These are phyloP conservation scores for Irpex sp. DNA, from an alignment of 1,284 basidiomycete genomes.

Conservation along the genomic window DNA sequence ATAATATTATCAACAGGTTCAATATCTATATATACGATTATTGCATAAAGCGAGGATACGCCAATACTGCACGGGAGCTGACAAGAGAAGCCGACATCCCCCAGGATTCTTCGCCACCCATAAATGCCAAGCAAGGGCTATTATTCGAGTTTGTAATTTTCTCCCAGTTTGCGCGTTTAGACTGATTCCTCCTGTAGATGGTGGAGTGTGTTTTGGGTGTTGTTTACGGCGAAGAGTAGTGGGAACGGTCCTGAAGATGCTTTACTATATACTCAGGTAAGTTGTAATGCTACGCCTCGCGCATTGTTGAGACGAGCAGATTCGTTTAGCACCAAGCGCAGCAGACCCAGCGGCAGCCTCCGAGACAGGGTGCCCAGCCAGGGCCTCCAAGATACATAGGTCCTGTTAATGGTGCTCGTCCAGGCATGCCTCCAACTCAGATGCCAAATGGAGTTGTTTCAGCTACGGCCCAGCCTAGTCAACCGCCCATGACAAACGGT, in stretches of 20 bases:
- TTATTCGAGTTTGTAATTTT: conserved; percentile 66
- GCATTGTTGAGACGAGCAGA: conserved; percentile 5
- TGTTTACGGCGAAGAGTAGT: conserved; percentile 74
- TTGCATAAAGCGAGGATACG: conserved; percentile 72
- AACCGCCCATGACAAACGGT: background rate
- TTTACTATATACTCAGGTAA: conserved; percentile 65
- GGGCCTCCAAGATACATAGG: background rate
- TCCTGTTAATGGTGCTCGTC: conserved; percentile 8
- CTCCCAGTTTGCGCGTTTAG: conserved; percentile 4
- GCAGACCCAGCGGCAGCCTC: conserved; percentile 23
- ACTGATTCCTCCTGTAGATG: conserved; percentile 43
- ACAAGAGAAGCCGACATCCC: conserved; percentile 59
- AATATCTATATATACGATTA: conserved; percentile 85
- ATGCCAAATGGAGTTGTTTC: conserved; percentile 30
- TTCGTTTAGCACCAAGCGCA: conserved; percentile 33
- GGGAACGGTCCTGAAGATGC: conserved; percentile 61
- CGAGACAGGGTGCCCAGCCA: conserved; percentile 17
- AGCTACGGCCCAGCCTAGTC: background rate
- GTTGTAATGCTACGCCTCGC: conserved; percentile 19
- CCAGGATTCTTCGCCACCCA: conserved; percentile 60
- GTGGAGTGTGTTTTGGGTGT: conserved; percentile 85
- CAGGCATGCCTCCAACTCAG: conserved; percentile 19
- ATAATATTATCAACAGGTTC: conserved; percentile 47
- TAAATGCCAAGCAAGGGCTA: conserved; percentile 76
- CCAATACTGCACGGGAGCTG: conserved; percentile 64